Percentiles rank a stretch among this genome's conserved stretches.
Conservation (phyloP, 2,329 filamentous ascomycete species). For the Ophiostoma piceae region DNA sequence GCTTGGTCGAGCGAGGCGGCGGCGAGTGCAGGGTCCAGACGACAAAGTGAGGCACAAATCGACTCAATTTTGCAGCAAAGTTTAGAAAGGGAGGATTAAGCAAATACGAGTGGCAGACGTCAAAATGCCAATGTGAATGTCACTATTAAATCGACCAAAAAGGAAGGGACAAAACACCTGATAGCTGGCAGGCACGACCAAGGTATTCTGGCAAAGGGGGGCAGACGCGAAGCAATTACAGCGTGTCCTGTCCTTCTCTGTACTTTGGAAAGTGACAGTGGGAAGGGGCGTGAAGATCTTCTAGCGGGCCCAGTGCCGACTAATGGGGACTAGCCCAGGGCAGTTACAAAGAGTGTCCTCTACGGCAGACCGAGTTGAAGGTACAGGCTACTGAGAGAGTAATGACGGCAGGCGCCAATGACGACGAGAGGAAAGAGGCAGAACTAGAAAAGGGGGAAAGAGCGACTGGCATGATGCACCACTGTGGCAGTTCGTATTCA, state of each 20-base stretch:
- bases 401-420: neutral
- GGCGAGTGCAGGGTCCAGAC: neutral
- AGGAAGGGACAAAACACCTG: slow-evolving; percentile 12
- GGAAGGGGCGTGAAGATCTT: slow-evolving; percentile 2
- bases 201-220: neutral
- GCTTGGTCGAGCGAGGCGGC: too few relatives aligned
- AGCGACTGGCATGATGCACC: neutral
- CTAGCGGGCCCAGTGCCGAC: slow-evolving; percentile 6
- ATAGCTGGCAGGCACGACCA: slow-evolving; percentile 15
- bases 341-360: slow-evolving; percentile 15
- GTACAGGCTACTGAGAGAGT: neutral
- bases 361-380: neutral
- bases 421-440: neutral
- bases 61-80: neutral
- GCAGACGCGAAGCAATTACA: slow-evolving; percentile 11
- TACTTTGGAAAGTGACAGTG: neutral
- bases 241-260: neutral
- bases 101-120: neutral
- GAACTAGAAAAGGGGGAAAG: slow-evolving; percentile 1
- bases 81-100: slow-evolving; percentile 13
- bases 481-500: neutral
- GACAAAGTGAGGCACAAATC: slow-evolving; percentile 6
- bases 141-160: slow-evolving; percentile 5
- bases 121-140: neutral
- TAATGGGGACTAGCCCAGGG: slow-evolving; percentile 20